phyloP scores from a whole-genome alignment of 441 rosid species.

The Hura crepitans region DNA sequence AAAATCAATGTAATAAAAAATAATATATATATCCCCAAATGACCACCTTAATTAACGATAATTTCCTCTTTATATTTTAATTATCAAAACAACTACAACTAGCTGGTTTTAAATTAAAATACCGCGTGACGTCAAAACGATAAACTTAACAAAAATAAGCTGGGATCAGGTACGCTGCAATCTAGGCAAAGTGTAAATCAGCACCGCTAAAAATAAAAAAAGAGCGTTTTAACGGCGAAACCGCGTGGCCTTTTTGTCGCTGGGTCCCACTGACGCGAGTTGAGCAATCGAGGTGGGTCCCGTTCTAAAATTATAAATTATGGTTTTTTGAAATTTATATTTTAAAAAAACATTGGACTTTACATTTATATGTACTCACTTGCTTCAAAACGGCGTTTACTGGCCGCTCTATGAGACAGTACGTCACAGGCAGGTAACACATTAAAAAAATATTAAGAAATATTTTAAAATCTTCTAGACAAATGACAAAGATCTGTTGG shows the following conservation, averaged over 20 bases:
- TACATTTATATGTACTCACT: neutral
- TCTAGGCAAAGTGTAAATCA: neutral
- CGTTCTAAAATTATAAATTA: neutral
- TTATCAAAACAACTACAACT: neutral
- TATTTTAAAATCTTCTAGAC: neutral
- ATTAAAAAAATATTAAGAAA: neutral
- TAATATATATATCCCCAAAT: neutral
- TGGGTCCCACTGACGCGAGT: constrained; percentile 6
- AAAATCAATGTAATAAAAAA: no score
- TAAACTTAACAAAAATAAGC: neutral
- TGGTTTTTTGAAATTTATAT: neutral
- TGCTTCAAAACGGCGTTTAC: neutral
- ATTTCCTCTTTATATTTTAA: neutral
- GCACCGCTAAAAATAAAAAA: neutral
- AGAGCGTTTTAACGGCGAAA: neutral
- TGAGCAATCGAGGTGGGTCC: constrained; percentile 15
- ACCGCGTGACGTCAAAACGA: neutral
- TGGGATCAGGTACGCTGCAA: neutral
- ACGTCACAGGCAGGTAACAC: constrained; percentile 14
- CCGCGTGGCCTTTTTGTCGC: neutral
- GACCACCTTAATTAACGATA: neutral
- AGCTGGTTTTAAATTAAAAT: neutral
- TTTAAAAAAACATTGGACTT: constrained; percentile 1
- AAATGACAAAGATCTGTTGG: constrained; percentile 15
- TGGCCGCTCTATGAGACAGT: neutral